These are phyloP conservation scores for Monosporozyma yasuniensis DNA, from an alignment of 805 yeast species.

Conservation along the genomic window DNA sequence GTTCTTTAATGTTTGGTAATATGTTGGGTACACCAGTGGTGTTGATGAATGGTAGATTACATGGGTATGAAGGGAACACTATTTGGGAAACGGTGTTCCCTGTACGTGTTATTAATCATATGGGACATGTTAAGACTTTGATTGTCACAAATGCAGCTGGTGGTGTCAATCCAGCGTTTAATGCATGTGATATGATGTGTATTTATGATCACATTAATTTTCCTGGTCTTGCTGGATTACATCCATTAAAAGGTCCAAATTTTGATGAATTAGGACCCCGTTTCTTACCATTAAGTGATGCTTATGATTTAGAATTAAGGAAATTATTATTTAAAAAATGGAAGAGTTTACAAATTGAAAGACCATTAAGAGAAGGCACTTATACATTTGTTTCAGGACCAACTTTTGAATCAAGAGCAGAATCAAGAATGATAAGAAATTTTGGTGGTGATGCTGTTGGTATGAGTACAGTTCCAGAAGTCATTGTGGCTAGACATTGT, in stretches of 20 bases:
- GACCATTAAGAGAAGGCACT: constrained; percentile 77
- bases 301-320: constrained; percentile 71
- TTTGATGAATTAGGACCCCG: constrained; percentile 74
- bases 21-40: constrained; percentile 72
- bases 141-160: constrained; percentile 97
- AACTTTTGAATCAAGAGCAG: constrained; percentile 88
- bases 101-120: constrained; percentile 56
- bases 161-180: constrained; percentile 57
- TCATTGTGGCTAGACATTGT: constrained; percentile 81
- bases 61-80: constrained; percentile 86
- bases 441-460: constrained; percentile 94
- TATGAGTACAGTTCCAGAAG: constrained; percentile 97
- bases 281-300: constrained; percentile 81
- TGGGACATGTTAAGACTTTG: constrained; percentile 49
- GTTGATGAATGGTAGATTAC: constrained; percentile 90
- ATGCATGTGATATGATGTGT: constrained; percentile 87
- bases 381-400: constrained; percentile 88
- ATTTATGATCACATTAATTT: constrained; percentile 81
- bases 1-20: constrained; percentile 68
- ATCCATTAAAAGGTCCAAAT: constrained; percentile 84
- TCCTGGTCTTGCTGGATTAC: constrained; percentile 84
- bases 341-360: constrained; percentile 36
- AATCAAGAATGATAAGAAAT: constrained; percentile 59
- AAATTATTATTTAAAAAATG: constrained; percentile 49
- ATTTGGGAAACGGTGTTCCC: constrained; percentile 80